Percentiles rank a stretch among this genome's conserved stretches.
Conservation (phyloP, 805 yeast genomes). For the Priceomyces fermenticarens region DNA sequence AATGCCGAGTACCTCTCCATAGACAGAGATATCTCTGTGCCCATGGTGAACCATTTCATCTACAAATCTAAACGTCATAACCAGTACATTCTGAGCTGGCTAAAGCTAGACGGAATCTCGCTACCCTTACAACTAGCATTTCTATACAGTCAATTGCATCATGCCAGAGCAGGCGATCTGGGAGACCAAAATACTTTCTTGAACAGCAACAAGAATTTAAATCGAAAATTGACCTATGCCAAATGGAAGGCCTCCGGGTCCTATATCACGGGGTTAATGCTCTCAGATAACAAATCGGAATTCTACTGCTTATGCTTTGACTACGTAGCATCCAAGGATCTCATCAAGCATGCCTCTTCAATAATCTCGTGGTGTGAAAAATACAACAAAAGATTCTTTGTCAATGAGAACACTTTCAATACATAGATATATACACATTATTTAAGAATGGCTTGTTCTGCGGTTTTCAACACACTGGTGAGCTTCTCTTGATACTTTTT, state of each 20-base stretch:
- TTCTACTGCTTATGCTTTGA: conserved; percentile 42
- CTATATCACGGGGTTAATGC: conserved; percentile 33
- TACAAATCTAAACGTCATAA: conserved; percentile 69
- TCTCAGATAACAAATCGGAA: conserved; percentile 31
- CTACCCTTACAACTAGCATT: conserved; percentile 36
- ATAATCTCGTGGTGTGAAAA: conserved; percentile 75
- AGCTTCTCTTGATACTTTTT: conserved; percentile 62
- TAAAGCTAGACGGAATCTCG: conserved; percentile 21
- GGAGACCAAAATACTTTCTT: conserved; percentile 6
- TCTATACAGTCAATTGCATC: conserved; percentile 28
- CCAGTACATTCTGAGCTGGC: conserved; percentile 53
- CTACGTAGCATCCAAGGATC: conserved; percentile 48
- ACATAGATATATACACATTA: conserved; percentile 24
- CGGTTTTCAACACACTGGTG: conserved; percentile 50
- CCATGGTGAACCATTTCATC: conserved; percentile 70
- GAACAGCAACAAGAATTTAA: conserved; percentile 20
- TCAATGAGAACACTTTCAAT: conserved; percentile 65
- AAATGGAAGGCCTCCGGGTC: conserved; percentile 31
- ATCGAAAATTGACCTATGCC: conserved; percentile 45
- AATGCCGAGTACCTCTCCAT: conserved; percentile 15
- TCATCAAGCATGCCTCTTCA: conserved; percentile 59
- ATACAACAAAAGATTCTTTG: conserved; percentile 65
- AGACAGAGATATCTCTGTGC: conserved; percentile 19
- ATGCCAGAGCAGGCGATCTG: conserved; percentile 11
- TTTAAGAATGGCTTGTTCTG: conserved; percentile 48